These are phyloP conservation scores for Eucalyptus coolabah DNA, from an alignment of 345 rosid genomes.

Conservation along the genomic window DNA sequence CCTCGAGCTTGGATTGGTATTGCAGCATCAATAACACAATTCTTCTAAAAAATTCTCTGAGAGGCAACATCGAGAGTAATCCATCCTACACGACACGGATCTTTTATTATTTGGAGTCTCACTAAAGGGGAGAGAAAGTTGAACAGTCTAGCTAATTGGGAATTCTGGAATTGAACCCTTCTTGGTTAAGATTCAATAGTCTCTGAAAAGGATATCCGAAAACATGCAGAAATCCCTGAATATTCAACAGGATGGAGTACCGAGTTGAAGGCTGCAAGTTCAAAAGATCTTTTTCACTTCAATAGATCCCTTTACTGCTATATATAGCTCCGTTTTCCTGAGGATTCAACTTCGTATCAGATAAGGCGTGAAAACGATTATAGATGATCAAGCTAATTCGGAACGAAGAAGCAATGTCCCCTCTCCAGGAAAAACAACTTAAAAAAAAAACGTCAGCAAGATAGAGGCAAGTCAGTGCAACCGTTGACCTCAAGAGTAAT, in stretches of 20 bases:
- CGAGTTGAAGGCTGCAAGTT: no score
- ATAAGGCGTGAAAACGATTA: no score
- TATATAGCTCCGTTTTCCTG: no score
- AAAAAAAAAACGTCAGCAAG: neutral
- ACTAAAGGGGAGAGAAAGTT: neutral
- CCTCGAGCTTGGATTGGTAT: neutral
- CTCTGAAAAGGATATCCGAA: neutral
- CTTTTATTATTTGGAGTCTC: neutral
- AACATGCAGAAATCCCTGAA: neutral
- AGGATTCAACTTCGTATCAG: no score
- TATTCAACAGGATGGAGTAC: no score
- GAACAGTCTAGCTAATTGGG: neutral
- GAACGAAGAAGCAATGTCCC: neutral
- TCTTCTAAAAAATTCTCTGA: neutral
- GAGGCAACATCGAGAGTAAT: neutral
- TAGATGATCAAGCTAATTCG: no score
- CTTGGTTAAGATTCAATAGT: neutral
- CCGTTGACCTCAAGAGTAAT: neutral
- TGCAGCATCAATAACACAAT: neutral
- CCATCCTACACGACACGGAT: neutral
- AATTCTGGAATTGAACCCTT: neutral
- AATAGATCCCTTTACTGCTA: no score
- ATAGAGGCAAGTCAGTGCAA: neutral
- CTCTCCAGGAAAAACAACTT: neutral
- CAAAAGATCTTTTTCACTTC: no score